These are phyloP conservation scores for Dioscorea alata DNA, from an alignment of 106 monocot genomes.

Conservation along the genomic window DNA sequence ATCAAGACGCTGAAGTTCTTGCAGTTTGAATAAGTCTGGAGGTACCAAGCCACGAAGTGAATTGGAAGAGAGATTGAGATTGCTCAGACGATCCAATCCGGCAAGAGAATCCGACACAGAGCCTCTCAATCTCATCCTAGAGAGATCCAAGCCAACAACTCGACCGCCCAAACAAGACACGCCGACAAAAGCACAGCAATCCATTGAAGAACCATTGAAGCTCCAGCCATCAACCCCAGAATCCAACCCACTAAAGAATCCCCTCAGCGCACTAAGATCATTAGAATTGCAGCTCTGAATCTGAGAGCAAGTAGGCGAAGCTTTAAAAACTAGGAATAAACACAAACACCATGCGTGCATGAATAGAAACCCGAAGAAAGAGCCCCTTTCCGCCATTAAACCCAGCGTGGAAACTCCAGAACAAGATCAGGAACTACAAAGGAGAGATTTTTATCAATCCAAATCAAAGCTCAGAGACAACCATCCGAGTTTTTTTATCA, in stretches of 20 bases:
- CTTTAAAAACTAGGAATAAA: not conserved
- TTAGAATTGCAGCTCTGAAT: conserved; percentile 11
- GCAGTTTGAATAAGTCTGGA: conserved; percentile 31
- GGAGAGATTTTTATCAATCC: not conserved
- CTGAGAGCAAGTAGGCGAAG: not conserved
- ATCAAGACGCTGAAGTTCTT: conserved; percentile 38
- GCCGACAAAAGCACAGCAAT: conserved; percentile 35
- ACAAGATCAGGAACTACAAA: not conserved
- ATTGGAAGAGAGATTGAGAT: conserved; percentile 52
- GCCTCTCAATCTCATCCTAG: conserved; percentile 40
- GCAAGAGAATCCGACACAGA: conserved; percentile 36
- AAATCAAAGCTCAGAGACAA: not conserved
- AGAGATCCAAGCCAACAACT: conserved; percentile 52
- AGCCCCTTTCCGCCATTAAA: not conserved
- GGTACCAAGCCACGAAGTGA: conserved; percentile 47
- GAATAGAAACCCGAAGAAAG: not conserved
- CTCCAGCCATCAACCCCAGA: conserved; percentile 15
- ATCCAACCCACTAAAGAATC: conserved; percentile 9
- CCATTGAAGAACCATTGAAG: not conserved
- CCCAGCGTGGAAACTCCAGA: not conserved
- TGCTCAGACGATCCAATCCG: conserved; percentile 39
- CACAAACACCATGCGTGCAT: not conserved
- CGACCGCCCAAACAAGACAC: conserved; percentile 17
- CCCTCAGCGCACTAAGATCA: conserved; percentile 23
- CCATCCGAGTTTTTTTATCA: not conserved